Evolutionary conservation across 768 basidiomycete species (phyloP), one percentile per base, ranked within the genome.

Genomic region (Russula emetica): DNA sequence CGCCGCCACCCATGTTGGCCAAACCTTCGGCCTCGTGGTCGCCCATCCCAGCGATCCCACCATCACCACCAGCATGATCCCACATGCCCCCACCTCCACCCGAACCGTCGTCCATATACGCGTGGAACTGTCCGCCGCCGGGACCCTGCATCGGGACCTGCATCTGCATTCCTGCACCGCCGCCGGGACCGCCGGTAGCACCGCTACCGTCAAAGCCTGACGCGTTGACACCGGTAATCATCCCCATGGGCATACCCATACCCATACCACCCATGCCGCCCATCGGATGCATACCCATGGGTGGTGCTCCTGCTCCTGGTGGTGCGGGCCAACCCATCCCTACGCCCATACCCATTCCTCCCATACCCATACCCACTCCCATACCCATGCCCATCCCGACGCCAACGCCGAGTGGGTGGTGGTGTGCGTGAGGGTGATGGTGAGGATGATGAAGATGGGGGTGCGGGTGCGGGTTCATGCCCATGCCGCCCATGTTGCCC

Each of bases 61-160:
- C 72, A 24, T 45, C 56, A 32, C 40, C 42, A 10, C n/a, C 55
- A n/a, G 26, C 42, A n/a, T 42, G 74, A 20, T 76, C 76, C 74
- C 75, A 75, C 62, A 80, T 75, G 22, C 70, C 73, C 0, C 55
- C 55, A 4, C 34, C 53, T 16, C 54, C 54, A n/a, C 73, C 71
- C 2, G 66, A 51, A 14, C 58, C 45, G 22, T 47, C 66, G 22
- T 71, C 70, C 66, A 71, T 69, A 56, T 68, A 71, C 54, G 74
- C 75, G 1, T 52, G 59, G 3, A 58, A 63, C 8, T 58, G 42
- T 11, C 57, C 45, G 5, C 51, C 53, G 34, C 2, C 47, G 5
- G 24, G 28, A 36, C 24, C n/a, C 22, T 61, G 61, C 47, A 50
- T 44, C 42, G 32, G 38, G 18, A 60, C 28, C 55, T 62, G 61